A percentile compares a stretch with the other conserved stretches of the same genome.
Evolutionary conservation across 2,329 filamentous ascomycete genomes (phyloP).

Genomic region (Xylaria arbuscula): DNA sequence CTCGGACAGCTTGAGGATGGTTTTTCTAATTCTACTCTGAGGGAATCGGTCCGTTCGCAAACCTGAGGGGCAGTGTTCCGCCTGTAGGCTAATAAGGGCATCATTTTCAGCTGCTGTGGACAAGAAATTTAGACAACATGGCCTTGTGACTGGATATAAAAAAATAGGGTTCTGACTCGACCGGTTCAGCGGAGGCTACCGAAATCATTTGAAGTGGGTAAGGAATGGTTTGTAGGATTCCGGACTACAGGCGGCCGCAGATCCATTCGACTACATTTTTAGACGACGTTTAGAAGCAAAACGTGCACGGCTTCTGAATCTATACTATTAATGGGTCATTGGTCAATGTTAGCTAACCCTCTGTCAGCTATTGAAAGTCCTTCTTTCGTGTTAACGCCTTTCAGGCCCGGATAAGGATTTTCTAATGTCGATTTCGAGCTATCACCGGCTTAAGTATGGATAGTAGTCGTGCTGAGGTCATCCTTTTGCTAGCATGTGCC

Average conservation of each 20-base stretch:
- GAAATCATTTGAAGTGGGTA: conserved; percentile 15
- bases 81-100: conserved; percentile 21
- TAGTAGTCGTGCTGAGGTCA: conserved; percentile 20
- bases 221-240: conserved; percentile 8
- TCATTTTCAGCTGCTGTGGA: conserved; percentile 22
- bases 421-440: conserved; percentile 3
- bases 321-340: conserved; percentile 12
- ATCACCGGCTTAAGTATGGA: conserved; percentile 3
- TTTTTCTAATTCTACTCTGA: neutral
- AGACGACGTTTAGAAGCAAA: neutral
- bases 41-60: conserved; percentile 19
- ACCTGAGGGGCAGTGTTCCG: neutral
- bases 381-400: neutral
- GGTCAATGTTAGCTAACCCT: conserved; percentile 1
- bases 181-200: conserved; percentile 1
- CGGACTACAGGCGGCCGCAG: neutral
- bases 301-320: neutral
- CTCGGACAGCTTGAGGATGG: neutral
- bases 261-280: conserved; percentile 8
- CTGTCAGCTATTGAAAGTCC: conserved; percentile 26
- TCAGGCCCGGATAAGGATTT: neutral
- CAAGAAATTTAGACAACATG: neutral
- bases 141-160: neutral
- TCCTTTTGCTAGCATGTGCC: neutral
- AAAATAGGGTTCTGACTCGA: neutral